phyloP scores from a whole-genome alignment of 2,329 filamentous ascomycete species.

The Helotiales sp. region DNA sequence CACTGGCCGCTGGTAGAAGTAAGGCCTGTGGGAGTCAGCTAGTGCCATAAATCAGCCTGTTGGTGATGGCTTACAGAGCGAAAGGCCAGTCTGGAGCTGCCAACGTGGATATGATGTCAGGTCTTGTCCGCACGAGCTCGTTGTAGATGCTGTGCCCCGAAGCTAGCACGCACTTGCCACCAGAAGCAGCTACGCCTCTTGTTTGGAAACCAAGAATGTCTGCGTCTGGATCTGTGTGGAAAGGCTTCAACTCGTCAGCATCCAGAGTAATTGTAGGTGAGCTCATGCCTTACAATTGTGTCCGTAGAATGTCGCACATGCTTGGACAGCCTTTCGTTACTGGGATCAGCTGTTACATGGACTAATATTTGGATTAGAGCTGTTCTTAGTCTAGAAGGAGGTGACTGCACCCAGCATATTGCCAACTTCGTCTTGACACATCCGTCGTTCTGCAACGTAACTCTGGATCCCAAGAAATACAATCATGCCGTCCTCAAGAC shows the following conservation, averaged over 20 bases:
- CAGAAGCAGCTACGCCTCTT: constrained; percentile 2
- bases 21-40: background rate
- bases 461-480: constrained; percentile 49
- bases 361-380: background rate
- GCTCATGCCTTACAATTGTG: background rate
- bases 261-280: too few relatives aligned
- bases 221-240: constrained; percentile 19
- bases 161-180: constrained; percentile 47
- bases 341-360: background rate
- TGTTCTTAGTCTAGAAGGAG: background rate
- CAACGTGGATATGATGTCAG: constrained; percentile 56
- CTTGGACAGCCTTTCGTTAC: background rate
- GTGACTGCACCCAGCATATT: constrained; percentile 20
- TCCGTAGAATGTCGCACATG: background rate
- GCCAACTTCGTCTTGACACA: constrained; percentile 21
- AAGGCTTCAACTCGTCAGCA: constrained; percentile 14
- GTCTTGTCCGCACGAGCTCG: constrained; percentile 54
- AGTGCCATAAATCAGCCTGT: background rate
- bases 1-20: background rate
- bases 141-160: constrained; percentile 58
- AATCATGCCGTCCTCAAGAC: constrained; percentile 45
- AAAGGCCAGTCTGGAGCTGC: constrained; percentile 24
- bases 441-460: constrained; percentile 43
- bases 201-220: constrained; percentile 21
- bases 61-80: background rate